Base-by-base conservation (phyloP, 305 asterid genomes). In the Fraxinus dipetala region DNA sequence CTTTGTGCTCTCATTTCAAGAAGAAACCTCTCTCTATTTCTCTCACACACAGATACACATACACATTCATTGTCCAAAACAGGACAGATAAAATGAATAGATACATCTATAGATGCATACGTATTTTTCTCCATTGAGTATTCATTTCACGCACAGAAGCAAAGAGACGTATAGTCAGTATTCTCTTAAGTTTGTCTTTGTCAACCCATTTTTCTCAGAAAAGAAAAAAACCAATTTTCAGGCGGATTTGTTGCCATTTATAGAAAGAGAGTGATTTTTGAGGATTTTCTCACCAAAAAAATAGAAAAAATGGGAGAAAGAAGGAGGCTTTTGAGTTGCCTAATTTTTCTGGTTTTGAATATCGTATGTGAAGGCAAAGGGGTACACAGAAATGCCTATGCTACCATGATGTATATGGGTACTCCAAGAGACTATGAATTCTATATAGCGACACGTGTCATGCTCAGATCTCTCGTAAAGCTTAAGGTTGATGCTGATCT, bases 351-450 rank as follows among this genome's bases (percentile, higher is more conserved):
- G 59, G 31, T 51, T 43, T 43, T 75, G 54, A 75, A 14, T 75
- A 0, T 75, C 18, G n/a, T 40, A n/a, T 48, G 74, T 22, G 81
- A 28, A 40, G 59, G 84, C 78, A 3, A 77, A 61, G n/a, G 76
- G 80, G 24, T 61, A 77, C 91, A 91, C 82, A 84, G 82, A 48
- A 88, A 91, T 86, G 99, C 99, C 0, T 95, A 95, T 83, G 98
- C 97, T 2, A 93, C 99, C 6, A 95, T 95, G 98, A 94, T 95
- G 98, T 95, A 95, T 40, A 94, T 94, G 99, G 99, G 99, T 0
- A 95, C 99, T 4, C 98, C 99, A 0, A 86, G 99, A 65, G 99
- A 95, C 80, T 95, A 95, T 83, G 99, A 95, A 82, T 95, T 93
- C 90, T 95, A 95, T 81, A 81, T 91, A 11, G 98, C 97, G 36